These are phyloP conservation scores for Aristolochia fimbriata DNA, from an alignment of 164 flowering plant genomes.

Conservation along the genomic window DNA sequence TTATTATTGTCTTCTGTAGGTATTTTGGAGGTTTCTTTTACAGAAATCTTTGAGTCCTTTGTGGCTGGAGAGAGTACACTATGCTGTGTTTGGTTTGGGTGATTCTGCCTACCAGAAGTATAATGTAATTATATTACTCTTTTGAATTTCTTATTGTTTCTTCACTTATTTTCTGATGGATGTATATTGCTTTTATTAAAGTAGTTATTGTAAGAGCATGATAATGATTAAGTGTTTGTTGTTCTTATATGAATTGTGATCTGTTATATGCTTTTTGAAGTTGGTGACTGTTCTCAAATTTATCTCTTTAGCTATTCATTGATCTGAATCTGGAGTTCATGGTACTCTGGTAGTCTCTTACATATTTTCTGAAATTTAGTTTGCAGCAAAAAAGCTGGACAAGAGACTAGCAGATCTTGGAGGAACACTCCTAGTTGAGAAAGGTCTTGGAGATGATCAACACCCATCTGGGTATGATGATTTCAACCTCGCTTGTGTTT, in stretches of 20 bases:
- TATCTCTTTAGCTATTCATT: neutral
- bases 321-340: too few relatives aligned
- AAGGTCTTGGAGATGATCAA: slow-evolving; percentile 96
- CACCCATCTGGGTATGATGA: slow-evolving; percentile 87
- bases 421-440: slow-evolving; percentile 57
- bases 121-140: slow-evolving; percentile 40
- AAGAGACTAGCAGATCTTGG: slow-evolving; percentile 83
- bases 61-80: slow-evolving; percentile 68
- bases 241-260: too few relatives aligned
- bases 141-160: too few relatives aligned
- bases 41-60: slow-evolving; percentile 45
- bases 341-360: neutral
- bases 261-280: too few relatives aligned
- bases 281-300: neutral
- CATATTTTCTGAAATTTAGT: slow-evolving; percentile 35
- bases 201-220: too few relatives aligned
- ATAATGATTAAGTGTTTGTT: too few relatives aligned
- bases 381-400: slow-evolving; percentile 94
- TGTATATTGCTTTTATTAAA: too few relatives aligned
- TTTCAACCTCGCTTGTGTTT: neutral
- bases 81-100: slow-evolving; percentile 94
- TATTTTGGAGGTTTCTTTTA: slow-evolving; percentile 76
- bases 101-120: slow-evolving; percentile 94
- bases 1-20: slow-evolving; percentile 27
- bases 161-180: too few relatives aligned